Evolutionary conservation across 75 land plant genomes (phyloP).

Genomic region (Azolla pinnata): DNA sequence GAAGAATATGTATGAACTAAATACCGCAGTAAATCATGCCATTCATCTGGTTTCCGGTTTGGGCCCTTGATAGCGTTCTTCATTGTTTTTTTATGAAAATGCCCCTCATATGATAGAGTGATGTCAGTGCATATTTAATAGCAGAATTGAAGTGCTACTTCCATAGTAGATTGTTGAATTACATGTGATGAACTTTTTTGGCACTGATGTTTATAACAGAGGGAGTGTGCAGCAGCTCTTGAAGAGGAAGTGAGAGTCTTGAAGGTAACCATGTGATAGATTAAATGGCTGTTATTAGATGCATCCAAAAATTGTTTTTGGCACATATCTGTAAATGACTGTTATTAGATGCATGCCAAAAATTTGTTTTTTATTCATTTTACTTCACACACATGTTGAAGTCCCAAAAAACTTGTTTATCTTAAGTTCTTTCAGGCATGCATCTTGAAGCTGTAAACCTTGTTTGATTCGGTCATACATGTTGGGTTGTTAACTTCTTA

Average conservation of each 20-base stretch:
- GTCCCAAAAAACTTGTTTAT: background rate
- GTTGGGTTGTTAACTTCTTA: background rate
- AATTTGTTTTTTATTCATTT: background rate
- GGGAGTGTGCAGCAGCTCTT: conserved; percentile 31
- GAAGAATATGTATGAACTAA: too few relatives aligned
- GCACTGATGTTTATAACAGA: too few relatives aligned
- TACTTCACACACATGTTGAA: background rate
- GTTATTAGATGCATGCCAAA: background rate
- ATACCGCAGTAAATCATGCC: too few relatives aligned
- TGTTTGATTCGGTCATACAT: background rate
- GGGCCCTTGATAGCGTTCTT: too few relatives aligned
- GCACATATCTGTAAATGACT: background rate
- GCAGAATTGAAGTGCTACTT: too few relatives aligned
- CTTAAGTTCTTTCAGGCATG: background rate
- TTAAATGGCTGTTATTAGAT: background rate
- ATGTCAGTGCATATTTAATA: too few relatives aligned
- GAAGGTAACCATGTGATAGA: conserved; percentile 16
- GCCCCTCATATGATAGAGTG: too few relatives aligned
- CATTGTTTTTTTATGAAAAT: too few relatives aligned
- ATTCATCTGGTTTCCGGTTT: too few relatives aligned
- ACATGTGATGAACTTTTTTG: too few relatives aligned
- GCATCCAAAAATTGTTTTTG: background rate
- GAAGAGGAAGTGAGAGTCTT: conserved; percentile 36
- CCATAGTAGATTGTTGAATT: too few relatives aligned
- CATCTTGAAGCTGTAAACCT: background rate